These are phyloP conservation scores for Russula foetens DNA, from an alignment of 768 basidiomycete species.

Conservation along the genomic window DNA sequence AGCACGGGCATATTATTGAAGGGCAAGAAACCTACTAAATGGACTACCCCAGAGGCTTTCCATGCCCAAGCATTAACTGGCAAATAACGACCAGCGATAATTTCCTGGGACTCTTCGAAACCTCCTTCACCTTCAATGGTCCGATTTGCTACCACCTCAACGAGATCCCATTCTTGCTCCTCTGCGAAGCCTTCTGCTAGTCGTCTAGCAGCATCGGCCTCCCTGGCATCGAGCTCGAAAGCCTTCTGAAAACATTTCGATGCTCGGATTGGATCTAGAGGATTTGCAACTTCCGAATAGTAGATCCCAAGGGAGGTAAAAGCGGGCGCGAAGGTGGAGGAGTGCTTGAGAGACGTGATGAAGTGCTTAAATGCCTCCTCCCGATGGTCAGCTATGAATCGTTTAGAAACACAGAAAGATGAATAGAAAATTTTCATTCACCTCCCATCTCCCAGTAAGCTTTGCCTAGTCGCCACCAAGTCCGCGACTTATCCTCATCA, in stretches of 20 bases:
- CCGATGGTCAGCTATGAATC: constrained; percentile 34
- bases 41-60: constrained; percentile 91
- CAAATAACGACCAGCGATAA: constrained; percentile 41
- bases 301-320: constrained; percentile 92
- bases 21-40: constrained; percentile 50
- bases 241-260: constrained; percentile 98
- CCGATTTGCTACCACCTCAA: constrained; percentile 86
- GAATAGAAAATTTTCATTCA: constrained; percentile 28
- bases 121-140: constrained; percentile 94
- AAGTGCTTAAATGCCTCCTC: constrained; percentile 73
- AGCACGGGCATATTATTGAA: not conserved
- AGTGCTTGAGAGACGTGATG: constrained; percentile 70
- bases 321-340: constrained; percentile 74
- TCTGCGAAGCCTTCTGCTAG: constrained; percentile 88
- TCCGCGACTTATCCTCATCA: constrained; percentile 60
- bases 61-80: constrained; percentile 94
- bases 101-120: constrained; percentile 36
- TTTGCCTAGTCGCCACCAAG: constrained; percentile 79
- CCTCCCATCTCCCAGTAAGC: constrained; percentile 67
- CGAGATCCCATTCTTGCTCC: constrained; percentile 91
- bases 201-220: constrained; percentile 74
- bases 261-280: constrained; percentile 76
- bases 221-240: constrained; percentile 89
- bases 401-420: not conserved
- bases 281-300: constrained; percentile 61